These are phyloP conservation scores for Lunularia cruciata DNA, from an alignment of 225 moss, liverwort and hornwort genomes.

Conservation along the genomic window DNA sequence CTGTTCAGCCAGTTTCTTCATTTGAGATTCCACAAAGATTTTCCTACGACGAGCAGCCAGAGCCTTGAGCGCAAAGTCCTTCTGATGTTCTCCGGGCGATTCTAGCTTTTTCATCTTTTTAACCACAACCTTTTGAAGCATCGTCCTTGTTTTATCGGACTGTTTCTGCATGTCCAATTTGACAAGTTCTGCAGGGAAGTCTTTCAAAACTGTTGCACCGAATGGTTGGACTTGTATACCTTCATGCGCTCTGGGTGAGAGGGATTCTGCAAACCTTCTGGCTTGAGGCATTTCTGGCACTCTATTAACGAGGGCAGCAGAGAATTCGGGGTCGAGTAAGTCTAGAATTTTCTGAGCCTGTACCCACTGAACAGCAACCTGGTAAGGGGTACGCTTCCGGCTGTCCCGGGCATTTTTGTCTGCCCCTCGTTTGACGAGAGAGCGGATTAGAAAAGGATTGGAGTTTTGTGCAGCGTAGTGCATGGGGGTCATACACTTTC, in stretches of 20 bases:
- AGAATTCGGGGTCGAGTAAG: slow-evolving; percentile 21
- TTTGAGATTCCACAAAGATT: background rate
- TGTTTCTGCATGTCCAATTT: slow-evolving; percentile 41
- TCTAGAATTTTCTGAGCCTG: slow-evolving; percentile 22
- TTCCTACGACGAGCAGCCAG: slow-evolving; percentile 19
- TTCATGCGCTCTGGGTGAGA: background rate
- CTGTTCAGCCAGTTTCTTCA: background rate
- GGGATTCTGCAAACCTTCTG: background rate
- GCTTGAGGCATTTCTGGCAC: slow-evolving; percentile 3
- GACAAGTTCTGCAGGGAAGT: slow-evolving; percentile 21
- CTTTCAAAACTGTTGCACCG: background rate
- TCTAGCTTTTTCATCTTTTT: slow-evolving; percentile 5
- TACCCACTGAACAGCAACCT: slow-evolving; percentile 40
- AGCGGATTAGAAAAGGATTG: slow-evolving; percentile 46
- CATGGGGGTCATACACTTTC: slow-evolving; percentile 39
- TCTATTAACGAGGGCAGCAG: background rate
- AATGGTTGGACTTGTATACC: background rate
- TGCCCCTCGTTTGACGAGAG: slow-evolving; percentile 40
- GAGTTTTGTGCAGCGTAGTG: slow-evolving; percentile 51
- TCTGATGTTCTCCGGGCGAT: background rate
- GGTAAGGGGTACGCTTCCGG: slow-evolving; percentile 22
- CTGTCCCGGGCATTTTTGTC: slow-evolving; percentile 33
- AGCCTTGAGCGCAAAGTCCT: slow-evolving; percentile 20
- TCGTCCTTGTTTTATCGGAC: background rate
- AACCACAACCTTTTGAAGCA: background rate